These are phyloP conservation scores for Camellia granthamiana DNA, from an alignment of 148 eudicot genomes.

Conservation along the genomic window DNA sequence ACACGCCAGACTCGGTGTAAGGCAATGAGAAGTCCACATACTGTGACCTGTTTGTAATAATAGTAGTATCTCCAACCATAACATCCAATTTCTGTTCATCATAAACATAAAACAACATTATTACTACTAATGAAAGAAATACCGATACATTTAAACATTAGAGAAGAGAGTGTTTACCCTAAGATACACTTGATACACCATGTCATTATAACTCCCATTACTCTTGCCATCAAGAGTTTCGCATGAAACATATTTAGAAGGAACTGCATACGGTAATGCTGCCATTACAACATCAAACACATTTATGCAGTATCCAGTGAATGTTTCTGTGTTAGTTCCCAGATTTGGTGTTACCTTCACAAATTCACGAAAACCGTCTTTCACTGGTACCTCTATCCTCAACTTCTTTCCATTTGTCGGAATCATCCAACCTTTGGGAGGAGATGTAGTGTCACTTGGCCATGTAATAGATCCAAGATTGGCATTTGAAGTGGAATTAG, in stretches of 20 bases:
- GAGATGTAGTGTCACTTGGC: conserved; percentile 27
- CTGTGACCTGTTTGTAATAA: no score
- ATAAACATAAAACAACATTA: no score
- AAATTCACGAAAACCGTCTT: conserved; percentile 44
- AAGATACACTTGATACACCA: conserved; percentile 28
- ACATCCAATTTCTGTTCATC: no score
- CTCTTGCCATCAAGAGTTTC: conserved; percentile 25
- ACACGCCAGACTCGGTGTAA: no score
- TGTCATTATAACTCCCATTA: conserved; percentile 12
- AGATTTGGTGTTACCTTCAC: conserved; percentile 28
- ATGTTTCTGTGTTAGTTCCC: conserved; percentile 22
- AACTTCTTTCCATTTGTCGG: conserved; percentile 46
- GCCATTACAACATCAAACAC: conserved; percentile 54
- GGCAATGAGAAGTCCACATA: no score
- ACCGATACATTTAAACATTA: background rate
- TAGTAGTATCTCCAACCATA: no score
- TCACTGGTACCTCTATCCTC: conserved; percentile 51
- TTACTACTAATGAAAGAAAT: no score
- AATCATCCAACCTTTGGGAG: conserved; percentile 36
- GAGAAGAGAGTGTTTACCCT: conserved; percentile 23
- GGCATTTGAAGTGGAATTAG: background rate
- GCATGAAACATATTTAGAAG: conserved; percentile 48
- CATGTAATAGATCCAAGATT: conserved; percentile 26
- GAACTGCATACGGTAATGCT: conserved; percentile 43
- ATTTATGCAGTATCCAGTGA: conserved; percentile 52